phyloP scores from a whole-genome alignment of 257 asterid species.

The Solanum clarkiae region DNA sequence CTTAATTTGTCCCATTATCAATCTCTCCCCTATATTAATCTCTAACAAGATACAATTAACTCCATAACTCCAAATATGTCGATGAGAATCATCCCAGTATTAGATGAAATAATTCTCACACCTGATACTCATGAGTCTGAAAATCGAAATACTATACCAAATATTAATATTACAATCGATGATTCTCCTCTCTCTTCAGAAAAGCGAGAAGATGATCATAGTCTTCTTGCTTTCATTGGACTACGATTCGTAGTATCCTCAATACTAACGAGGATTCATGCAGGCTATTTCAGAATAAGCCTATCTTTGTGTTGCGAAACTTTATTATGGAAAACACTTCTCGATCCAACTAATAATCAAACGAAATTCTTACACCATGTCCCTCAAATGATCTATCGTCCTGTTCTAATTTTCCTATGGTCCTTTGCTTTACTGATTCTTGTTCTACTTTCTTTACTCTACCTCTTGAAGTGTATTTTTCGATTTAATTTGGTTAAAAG shows the following conservation, averaged over 20 bases:
- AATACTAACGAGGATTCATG: slow-evolving; percentile 33
- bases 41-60: not conserved
- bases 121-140: not conserved
- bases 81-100: not conserved
- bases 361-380: not conserved
- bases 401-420: slow-evolving; percentile 25
- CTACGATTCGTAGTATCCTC: not conserved
- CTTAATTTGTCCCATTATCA: not conserved
- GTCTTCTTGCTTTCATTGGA: not conserved
- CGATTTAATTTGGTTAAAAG: slow-evolving; percentile 24
- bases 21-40: not conserved
- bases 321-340: slow-evolving; percentile 47
- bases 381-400: slow-evolving; percentile 9
- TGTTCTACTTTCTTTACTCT: slow-evolving; percentile 30
- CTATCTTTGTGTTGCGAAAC: slow-evolving; percentile 50
- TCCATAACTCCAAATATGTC: not conserved
- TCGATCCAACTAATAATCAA: slow-evolving; percentile 14
- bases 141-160: not conserved
- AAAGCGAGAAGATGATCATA: not conserved
- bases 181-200: not conserved
- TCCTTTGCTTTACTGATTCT: slow-evolving; percentile 22
- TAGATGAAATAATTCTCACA: not conserved
- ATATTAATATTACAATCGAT: not conserved
- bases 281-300: slow-evolving; percentile 55
- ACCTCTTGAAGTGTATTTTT: slow-evolving; percentile 32